A percentile compares a stretch with the other conserved stretches of the same genome.
phyloP scores from a whole-genome alignment of 192 early-diverging fungal species.

The Coemansia sp. region DNA sequence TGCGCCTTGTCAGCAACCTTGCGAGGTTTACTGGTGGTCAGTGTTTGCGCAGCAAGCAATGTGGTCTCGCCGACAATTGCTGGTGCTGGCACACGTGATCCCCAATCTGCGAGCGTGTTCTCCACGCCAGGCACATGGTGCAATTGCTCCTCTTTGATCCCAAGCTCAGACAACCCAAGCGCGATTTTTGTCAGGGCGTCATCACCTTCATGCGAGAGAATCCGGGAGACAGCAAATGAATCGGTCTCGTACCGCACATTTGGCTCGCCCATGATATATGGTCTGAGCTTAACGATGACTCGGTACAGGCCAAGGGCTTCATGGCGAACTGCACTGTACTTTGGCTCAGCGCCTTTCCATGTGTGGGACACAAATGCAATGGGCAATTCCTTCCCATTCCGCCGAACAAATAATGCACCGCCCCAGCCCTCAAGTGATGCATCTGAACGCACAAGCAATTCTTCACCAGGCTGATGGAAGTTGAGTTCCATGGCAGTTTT shows the following conservation, averaged over 20 bases:
- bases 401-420: conserved; percentile 2
- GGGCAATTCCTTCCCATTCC: conserved; percentile 7
- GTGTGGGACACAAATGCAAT: conserved; percentile 8
- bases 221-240: background rate
- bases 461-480: conserved; percentile 2
- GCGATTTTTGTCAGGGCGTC: background rate
- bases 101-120: background rate
- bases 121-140: background rate
- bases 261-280: conserved; percentile 4
- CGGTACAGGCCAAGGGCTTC: conserved; percentile 1
- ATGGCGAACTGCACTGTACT: background rate
- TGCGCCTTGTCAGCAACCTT: background rate
- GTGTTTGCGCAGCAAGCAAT: background rate
- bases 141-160: background rate
- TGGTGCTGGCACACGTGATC: background rate
- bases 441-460: conserved; percentile 5
- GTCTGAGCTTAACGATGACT: background rate
- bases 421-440: conserved; percentile 11
- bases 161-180: background rate
- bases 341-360: conserved; percentile 9
- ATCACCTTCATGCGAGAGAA: conserved; percentile 9
- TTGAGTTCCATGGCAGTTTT: background rate
- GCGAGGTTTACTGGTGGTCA: no score
- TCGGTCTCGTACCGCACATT: conserved; percentile 3
- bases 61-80: background rate